phyloP scores from a whole-genome alignment of 176 grass and related monocot species.

The Melocanna baccifera region DNA sequence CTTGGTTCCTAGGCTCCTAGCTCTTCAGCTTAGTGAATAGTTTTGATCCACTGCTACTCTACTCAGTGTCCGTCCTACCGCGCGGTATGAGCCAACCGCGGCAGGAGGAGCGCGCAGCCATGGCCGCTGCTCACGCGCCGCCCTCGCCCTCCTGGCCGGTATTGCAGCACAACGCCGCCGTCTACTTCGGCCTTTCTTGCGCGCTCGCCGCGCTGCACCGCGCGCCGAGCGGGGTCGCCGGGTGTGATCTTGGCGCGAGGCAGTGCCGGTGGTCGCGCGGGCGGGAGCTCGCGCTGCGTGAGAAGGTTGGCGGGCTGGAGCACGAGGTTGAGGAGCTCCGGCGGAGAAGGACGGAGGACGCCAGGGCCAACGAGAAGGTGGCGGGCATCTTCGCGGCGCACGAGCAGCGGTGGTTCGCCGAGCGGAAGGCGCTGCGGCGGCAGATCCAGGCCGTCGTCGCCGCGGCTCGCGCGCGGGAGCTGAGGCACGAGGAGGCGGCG shows the following conservation, averaged over 20 bases:
- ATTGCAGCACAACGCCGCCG: not conserved
- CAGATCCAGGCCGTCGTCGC: constrained; percentile 65
- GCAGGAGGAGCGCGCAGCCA: not conserved
- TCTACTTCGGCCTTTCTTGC: constrained; percentile 57
- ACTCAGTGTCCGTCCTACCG: not conserved
- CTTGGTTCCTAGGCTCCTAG: not conserved
- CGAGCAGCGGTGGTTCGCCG: constrained; percentile 70
- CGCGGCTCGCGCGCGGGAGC: constrained; percentile 41
- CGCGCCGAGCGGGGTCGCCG: constrained; percentile 16
- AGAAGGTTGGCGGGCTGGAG: constrained; percentile 43
- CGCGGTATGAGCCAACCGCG: not conserved
- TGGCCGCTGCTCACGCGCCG: not conserved
- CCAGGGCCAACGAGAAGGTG: constrained; percentile 79
- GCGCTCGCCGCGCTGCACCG: constrained; percentile 50
- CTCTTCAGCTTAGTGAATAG: not conserved
- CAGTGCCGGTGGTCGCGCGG: constrained; percentile 40
- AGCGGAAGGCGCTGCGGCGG: constrained; percentile 48
- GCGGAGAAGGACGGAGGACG: constrained; percentile 55
- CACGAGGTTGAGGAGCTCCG: constrained; percentile 43
- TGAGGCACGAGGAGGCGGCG: constrained; percentile 41
- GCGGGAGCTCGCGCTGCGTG: constrained; percentile 35
- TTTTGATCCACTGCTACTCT: not conserved
- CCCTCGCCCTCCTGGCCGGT: not conserved
- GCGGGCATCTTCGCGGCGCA: constrained; percentile 65
- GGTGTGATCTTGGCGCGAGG: constrained; percentile 17